phyloP scores from a whole-genome alignment of 1,139 yeast species.

The Saccharomyces pastorianus region DNA sequence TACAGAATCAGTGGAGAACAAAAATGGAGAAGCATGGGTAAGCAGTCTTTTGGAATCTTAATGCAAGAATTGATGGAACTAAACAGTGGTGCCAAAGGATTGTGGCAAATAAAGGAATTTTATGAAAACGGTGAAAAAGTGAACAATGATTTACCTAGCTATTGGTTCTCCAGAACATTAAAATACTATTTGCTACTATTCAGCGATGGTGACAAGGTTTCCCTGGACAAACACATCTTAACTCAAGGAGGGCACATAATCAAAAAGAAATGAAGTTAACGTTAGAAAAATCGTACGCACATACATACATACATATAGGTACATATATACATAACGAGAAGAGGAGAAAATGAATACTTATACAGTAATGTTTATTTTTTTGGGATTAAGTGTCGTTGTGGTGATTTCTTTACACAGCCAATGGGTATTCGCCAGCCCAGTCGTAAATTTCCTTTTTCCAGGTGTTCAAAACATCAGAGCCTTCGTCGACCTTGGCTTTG shows the following conservation, averaged over 20 bases:
- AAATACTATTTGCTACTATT: conserved; percentile 66
- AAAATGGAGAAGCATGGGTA: conserved; percentile 60
- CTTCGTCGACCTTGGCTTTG: conserved; percentile 68
- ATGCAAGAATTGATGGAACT: conserved; percentile 50
- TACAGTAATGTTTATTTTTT: not conserved
- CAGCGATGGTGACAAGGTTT: conserved; percentile 49
- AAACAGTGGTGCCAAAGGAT: conserved; percentile 38
- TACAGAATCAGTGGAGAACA: conserved; percentile 68
- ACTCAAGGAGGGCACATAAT: conserved; percentile 65
- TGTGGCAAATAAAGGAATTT: conserved; percentile 30
- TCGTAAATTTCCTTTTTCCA: conserved; percentile 72
- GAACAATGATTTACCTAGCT: conserved; percentile 42
- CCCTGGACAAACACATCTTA: conserved; percentile 63
- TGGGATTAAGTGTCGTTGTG: not conserved
- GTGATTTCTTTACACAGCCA: conserved; percentile 46
- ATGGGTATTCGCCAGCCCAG: conserved; percentile 94
- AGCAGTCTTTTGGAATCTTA: conserved; percentile 45
- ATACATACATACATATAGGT: not conserved
- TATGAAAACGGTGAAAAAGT: conserved; percentile 33
- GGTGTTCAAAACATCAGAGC: conserved; percentile 55
- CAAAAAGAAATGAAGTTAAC: conserved; percentile 5
- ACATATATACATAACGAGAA: not conserved
- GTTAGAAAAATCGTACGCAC: not conserved
- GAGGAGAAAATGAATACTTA: not conserved
- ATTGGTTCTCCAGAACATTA: conserved; percentile 76